Base-by-base conservation (phyloP, 2,329 filamentous ascomycete species). In the Magnaporthiopsis rhizophila region DNA sequence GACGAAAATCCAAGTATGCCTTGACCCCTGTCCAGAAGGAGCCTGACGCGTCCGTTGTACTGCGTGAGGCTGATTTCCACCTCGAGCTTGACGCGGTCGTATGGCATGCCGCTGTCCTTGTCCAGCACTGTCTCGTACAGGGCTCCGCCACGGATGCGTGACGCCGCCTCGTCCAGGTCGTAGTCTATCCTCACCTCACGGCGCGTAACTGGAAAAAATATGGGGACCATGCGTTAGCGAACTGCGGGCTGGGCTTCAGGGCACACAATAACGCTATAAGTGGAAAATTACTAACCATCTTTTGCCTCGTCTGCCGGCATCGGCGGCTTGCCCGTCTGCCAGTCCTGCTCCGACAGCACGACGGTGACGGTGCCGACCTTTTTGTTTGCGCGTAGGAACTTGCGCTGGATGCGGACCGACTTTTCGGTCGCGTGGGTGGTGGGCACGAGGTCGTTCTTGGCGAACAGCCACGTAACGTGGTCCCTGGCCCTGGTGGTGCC, bases 401-500 rank as follows among this genome's bases (percentile, higher is more conserved):
- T 69, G 32, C 56, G 32, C 4, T 28, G 24, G 24, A 58, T 21
- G 12, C 28, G 24, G 57, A 58, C 28, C 24, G 18, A 67, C 58
- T 63, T 65, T 15, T 32, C 36, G 26, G 64, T 65, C 3, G 38
- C 38, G 8, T 65, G 21, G 6, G 62, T 53, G 15, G 57, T 50
- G 12, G 34, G 53, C 61, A 70, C 63, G n/a, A 69, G 60, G 45
- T 70, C 69, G 13, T 68, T 68, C 50, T 64, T 65, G 3, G n/a
- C 24, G 3, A 65, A 61, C 24, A 70, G 30, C 69, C 69, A 70
- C 9, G 67, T 62, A 45, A 68, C 65, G 5, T 67, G 59, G 50
- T 66, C 59, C 11, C 58, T 66, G 21, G 64, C 66, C 24, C 66
- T 61, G 9, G 36, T 9, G 18, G 11, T 56, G 1, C 50, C 57